These are phyloP conservation scores for Periconia digitata DNA, from an alignment of 2,329 filamentous ascomycete genomes.

Conservation along the genomic window DNA sequence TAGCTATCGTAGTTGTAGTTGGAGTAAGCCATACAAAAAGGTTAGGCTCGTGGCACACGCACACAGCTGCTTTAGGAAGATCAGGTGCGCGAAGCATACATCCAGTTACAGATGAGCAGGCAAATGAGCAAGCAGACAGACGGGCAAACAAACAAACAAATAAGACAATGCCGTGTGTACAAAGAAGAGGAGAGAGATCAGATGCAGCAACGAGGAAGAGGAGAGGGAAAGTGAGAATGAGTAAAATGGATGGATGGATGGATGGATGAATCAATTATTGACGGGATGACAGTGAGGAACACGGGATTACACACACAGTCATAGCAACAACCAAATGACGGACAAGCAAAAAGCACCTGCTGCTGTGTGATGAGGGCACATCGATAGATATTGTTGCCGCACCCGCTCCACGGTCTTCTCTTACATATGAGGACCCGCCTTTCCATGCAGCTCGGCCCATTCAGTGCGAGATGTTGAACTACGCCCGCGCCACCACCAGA, in stretches of 20 bases:
- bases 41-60: neutral
- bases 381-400: neutral
- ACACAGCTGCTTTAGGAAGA: neutral
- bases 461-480: slow-evolving; percentile 1
- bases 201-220: neutral
- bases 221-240: no score
- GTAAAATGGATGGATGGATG: neutral
- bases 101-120: neutral
- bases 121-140: neutral
- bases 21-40: slow-evolving; percentile 24
- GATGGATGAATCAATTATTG: neutral
- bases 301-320: neutral
- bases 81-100: neutral
- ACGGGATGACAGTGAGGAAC: neutral
- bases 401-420: neutral
- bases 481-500: neutral
- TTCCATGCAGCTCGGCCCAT: slow-evolving; percentile 2
- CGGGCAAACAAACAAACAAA: neutral
- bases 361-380: neutral
- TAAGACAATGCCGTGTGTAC: neutral
- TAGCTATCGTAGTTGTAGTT: slow-evolving; percentile 24
- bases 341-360: no score
- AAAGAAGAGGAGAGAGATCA: neutral
- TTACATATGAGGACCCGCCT: neutral
- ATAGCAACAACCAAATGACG: neutral